These are phyloP conservation scores for Linaria vulgaris DNA, from an alignment of 257 asterid genomes.

Conservation along the genomic window DNA sequence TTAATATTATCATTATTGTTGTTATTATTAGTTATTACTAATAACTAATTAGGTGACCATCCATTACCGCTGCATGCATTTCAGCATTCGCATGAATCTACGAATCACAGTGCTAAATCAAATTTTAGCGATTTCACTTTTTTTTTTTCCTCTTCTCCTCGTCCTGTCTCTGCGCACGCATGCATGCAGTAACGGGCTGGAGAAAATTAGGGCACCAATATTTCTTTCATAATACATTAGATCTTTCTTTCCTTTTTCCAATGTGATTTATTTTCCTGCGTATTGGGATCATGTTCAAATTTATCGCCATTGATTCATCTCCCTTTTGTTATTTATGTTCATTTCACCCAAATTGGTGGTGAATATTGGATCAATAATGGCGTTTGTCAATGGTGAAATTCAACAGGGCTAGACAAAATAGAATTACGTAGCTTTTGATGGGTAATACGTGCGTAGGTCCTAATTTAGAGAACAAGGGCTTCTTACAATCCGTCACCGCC, in stretches of 20 bases:
- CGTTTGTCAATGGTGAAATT: constrained; percentile 31
- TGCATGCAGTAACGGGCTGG: background rate
- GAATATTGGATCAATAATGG: constrained; percentile 33
- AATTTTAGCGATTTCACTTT: background rate
- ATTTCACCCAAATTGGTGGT: constrained; percentile 4
- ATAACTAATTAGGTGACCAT: too few relatives aligned
- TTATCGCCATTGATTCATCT: background rate
- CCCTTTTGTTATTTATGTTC: background rate
- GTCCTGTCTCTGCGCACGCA: constrained; percentile 7
- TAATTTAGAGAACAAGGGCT: constrained; percentile 62
- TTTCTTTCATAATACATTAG: background rate
- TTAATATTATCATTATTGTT: too few relatives aligned
- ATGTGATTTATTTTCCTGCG: too few relatives aligned
- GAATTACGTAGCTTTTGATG: constrained; percentile 42
- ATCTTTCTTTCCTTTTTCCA: constrained; percentile 1
- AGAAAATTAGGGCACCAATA: background rate
- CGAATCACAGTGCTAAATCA: background rate
- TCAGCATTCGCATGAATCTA: background rate
- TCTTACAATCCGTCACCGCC: constrained; percentile 72
- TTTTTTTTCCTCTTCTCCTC: background rate
- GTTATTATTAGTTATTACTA: too few relatives aligned
- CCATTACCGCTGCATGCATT: constrained; percentile 10
- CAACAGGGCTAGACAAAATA: constrained; percentile 33
- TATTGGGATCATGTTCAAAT: background rate
- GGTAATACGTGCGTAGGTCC: constrained; percentile 80